Evolutionary conservation across 176 grass and related monocot species (phyloP).

Genomic region (Avena sativa): DNA sequence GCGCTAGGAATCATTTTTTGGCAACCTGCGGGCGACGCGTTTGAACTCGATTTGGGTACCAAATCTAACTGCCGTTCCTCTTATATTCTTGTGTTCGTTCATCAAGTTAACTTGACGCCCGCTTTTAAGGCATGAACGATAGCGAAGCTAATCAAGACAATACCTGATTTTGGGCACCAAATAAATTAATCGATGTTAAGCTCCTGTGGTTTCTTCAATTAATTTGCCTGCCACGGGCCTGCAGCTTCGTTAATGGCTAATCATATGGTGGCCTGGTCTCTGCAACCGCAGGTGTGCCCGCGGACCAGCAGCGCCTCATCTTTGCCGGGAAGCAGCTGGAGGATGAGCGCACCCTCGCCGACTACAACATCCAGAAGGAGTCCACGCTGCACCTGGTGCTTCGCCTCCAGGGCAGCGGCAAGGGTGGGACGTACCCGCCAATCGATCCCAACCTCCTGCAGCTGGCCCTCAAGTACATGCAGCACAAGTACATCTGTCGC

Average conservation of each 20-base stretch:
- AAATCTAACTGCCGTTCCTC: not conserved
- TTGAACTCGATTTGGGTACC: not conserved
- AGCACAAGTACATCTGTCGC: not conserved
- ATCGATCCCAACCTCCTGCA: constrained; percentile 25
- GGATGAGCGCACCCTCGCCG: constrained; percentile 74
- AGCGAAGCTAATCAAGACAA: not conserved
- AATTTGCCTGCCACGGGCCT: too few relatives aligned
- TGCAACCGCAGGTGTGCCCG: not conserved
- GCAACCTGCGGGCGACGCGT: not conserved
- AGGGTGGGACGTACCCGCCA: not conserved
- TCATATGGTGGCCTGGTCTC: not conserved
- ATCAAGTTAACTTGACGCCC: too few relatives aligned
- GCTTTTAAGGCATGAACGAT: too few relatives aligned
- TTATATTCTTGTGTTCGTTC: too few relatives aligned
- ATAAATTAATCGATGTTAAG: too few relatives aligned
- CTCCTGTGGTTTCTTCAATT: too few relatives aligned
- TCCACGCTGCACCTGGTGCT: constrained; percentile 85
- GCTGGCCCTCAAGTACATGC: constrained; percentile 5
- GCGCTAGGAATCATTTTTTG: not conserved
- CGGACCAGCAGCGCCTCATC: constrained; percentile 92
- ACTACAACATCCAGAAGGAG: constrained; percentile 99
- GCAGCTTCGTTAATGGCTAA: too few relatives aligned
- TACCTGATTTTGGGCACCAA: too few relatives aligned
- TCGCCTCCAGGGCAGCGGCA: constrained; percentile 62
- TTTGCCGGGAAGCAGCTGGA: constrained; percentile 97